Percentiles rank a stretch among this genome's conserved stretches.
Conservation (phyloP, 257 asterid species). For the Cordia subcordata region DNA sequence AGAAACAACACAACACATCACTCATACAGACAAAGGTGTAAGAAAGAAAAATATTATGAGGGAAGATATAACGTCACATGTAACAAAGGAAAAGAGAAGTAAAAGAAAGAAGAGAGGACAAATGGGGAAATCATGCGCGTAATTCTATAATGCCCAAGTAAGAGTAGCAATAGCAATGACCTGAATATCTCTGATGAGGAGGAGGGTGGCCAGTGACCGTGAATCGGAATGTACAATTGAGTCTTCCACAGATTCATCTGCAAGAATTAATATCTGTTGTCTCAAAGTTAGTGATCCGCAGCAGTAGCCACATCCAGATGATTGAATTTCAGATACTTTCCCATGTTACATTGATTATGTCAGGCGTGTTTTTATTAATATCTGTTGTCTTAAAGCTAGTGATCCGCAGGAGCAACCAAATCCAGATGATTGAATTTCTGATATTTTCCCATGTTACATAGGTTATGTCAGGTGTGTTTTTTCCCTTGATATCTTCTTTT, state of each 20-base stretch:
- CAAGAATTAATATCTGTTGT: conserved; percentile 89
- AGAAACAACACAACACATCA: neutral
- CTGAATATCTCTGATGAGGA: conserved; percentile 96
- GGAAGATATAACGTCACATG: neutral
- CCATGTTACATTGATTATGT: neutral
- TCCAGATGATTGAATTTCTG: conserved; percentile 6
- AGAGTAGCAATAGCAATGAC: conserved; percentile 30
- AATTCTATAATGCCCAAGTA: neutral
- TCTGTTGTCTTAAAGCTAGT: conserved; percentile 40
- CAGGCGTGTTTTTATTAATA: too few species aligned
- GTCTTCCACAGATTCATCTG: conserved; percentile 97
- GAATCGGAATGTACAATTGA: conserved; percentile 95
- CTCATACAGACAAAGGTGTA: too few species aligned
- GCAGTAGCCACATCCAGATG: conserved; percentile 10
- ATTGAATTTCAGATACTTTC: conserved; percentile 8
- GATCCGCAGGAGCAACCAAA: conserved; percentile 26
- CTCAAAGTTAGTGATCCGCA: conserved; percentile 69
- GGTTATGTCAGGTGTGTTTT: too few species aligned
- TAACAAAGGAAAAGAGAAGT: neutral
- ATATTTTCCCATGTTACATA: neutral
- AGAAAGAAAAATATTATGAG: too few species aligned
- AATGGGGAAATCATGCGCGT: neutral
- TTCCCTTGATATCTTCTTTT: too few species aligned
- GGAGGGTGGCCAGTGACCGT: conserved; percentile 94
- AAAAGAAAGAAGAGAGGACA: neutral